Evolutionary conservation across 495 filamentous ascomycete species (phyloP).

Genomic region (Xylaria longipes): DNA sequence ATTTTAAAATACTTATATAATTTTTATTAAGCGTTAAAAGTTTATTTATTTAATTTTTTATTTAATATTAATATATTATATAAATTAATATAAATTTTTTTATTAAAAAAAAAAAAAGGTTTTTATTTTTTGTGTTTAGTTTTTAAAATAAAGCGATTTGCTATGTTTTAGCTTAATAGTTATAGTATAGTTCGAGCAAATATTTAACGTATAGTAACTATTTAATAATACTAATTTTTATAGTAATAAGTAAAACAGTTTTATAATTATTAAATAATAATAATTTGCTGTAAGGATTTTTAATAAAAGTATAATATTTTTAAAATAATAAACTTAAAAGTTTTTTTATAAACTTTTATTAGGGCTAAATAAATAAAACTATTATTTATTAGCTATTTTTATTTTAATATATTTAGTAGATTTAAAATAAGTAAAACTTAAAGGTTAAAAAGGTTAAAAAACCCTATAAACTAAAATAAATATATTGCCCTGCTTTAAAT

Average conservation of each 20-base stretch:
- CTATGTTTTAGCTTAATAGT: slow-evolving; percentile 2
- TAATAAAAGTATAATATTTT: neutral
- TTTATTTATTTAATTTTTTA: no score
- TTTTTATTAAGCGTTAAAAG: no score
- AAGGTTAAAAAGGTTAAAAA: neutral
- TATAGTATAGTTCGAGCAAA: slow-evolving; percentile 5
- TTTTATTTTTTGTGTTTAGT: slow-evolving; percentile 11
- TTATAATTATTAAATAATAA: neutral
- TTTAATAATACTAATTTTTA: neutral
- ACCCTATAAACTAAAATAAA: slow-evolving; percentile 1
- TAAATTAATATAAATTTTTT: no score
- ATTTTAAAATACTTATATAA: no score
- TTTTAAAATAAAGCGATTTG: slow-evolving; percentile 10
- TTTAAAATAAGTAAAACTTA: slow-evolving; percentile 5
- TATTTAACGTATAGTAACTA: neutral
- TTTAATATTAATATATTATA: no score
- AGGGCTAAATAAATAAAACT: neutral
- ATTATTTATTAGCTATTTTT: slow-evolving; percentile 7
- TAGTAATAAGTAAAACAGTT: neutral
- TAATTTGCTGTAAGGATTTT: slow-evolving; percentile 13
- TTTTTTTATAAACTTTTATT: neutral
- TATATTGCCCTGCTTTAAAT: slow-evolving; percentile 3
- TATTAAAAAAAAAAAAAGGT: no score
- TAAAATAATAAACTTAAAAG: neutral
- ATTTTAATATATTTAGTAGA: slow-evolving; percentile 11